phyloP scores from a whole-genome alignment of 1,284 basidiomycete species.

The Leccinum idahoense region DNA sequence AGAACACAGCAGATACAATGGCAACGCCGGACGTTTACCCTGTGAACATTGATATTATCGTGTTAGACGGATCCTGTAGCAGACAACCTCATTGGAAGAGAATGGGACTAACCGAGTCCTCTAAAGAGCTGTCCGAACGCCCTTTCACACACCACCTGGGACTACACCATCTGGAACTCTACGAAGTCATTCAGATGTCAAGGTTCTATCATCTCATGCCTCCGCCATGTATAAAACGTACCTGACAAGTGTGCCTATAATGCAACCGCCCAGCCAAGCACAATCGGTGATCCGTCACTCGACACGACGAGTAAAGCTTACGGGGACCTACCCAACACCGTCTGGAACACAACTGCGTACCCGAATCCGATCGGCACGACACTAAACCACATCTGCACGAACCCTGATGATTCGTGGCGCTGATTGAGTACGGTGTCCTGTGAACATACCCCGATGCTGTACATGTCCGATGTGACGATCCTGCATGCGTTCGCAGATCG shows the following conservation, averaged over 20 bases:
- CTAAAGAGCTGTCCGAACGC: slow-evolving; percentile 17
- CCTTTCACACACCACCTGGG: slow-evolving; percentile 13
- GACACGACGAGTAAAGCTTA: not conserved
- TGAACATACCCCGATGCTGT: slow-evolving; percentile 10
- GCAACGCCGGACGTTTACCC: slow-evolving; percentile 18
- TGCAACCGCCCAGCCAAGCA: slow-evolving; percentile 7
- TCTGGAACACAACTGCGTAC: slow-evolving; percentile 19
- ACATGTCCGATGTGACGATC: slow-evolving; percentile 15
- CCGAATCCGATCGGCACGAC: slow-evolving; percentile 21
- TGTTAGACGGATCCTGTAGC: not conserved
- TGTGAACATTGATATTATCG: not conserved
- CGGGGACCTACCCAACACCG: slow-evolving; percentile 14
- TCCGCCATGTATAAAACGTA: slow-evolving; percentile 1
- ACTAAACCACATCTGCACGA: slow-evolving; percentile 18
- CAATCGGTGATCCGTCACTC: not conserved
- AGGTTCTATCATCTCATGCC: not conserved
- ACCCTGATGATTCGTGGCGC: slow-evolving; percentile 3
- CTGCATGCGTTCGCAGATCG: not conserved
- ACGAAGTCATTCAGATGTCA: not conserved
- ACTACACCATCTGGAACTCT: slow-evolving; percentile 7
- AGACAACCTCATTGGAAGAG: not conserved
- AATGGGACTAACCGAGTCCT: slow-evolving; percentile 14
- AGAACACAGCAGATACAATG: slow-evolving; percentile 19
- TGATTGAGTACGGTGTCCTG: not conserved
- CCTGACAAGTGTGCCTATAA: slow-evolving; percentile 15